Evolutionary conservation across 2,329 filamentous ascomycete species (phyloP).

Genomic region (Exophiala viscosa): DNA sequence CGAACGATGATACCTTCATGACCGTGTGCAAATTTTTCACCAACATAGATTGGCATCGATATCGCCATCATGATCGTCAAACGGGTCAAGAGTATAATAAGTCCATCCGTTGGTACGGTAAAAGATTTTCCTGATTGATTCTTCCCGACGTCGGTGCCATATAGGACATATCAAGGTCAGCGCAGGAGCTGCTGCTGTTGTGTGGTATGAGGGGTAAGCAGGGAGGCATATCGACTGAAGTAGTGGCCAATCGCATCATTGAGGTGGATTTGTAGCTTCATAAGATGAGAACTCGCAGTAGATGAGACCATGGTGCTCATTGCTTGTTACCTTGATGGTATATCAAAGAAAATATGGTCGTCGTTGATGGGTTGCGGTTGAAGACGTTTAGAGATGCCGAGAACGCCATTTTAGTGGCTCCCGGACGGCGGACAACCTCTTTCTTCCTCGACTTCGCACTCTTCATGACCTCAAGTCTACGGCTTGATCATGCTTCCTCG

Average conservation of each 20-base stretch:
- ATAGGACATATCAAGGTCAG: conserved; percentile 11
- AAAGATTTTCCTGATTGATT: conserved; percentile 11
- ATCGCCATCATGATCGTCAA: background rate
- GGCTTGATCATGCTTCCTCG: conserved; percentile 20
- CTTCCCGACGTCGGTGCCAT: conserved; percentile 3
- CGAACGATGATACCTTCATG: background rate
- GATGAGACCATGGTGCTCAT: background rate
- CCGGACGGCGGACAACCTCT: conserved; percentile 14
- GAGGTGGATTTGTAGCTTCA: background rate
- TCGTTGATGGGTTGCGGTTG: conserved; percentile 17
- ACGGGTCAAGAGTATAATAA: background rate
- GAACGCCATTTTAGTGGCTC: conserved; percentile 19
- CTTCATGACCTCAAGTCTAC: conserved; percentile 6
- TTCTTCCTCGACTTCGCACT: conserved; percentile 8
- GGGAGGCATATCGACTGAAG: background rate
- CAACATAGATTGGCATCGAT: background rate
- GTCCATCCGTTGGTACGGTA: background rate
- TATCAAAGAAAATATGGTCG: conserved; percentile 1
- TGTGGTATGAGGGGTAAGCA: conserved; percentile 13
- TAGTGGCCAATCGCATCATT: conserved; percentile 5
- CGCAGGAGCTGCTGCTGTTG: conserved; percentile 16
- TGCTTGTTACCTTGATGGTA: conserved; percentile 2
- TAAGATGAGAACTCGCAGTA: background rate
- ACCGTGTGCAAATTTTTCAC: conserved; percentile 3
- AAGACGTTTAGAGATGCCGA: conserved; percentile 9